These are phyloP conservation scores for Boletus sp. DNA, from an alignment of 1,284 basidiomycete genomes.

Conservation along the genomic window DNA sequence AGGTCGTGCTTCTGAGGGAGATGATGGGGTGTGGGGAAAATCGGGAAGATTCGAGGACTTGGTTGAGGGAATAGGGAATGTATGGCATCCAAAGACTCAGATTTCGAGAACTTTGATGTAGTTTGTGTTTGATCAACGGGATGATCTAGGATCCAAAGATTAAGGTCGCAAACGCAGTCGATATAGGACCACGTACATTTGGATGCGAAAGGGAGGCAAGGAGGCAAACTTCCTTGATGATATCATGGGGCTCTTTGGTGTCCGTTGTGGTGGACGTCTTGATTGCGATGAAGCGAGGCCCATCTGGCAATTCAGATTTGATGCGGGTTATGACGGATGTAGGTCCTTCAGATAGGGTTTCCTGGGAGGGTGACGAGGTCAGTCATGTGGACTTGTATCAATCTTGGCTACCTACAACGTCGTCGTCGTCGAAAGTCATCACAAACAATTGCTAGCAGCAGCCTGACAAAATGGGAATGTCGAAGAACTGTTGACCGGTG, in stretches of 20 bases:
- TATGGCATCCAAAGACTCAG: constrained; percentile 71
- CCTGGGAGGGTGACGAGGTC: constrained; percentile 17
- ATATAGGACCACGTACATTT: constrained; percentile 54
- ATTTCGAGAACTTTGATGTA: constrained; percentile 39
- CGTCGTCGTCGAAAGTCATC: constrained; percentile 19
- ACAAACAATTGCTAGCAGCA: constrained; percentile 33
- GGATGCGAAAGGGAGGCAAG: constrained; percentile 54
- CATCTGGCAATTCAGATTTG: constrained; percentile 9
- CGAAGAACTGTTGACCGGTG: constrained; percentile 30
- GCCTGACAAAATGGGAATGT: constrained; percentile 34
- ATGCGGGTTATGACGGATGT: constrained; percentile 29
- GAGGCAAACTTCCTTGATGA: constrained; percentile 67
- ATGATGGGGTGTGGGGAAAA: constrained; percentile 33
- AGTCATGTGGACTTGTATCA: constrained; percentile 1
- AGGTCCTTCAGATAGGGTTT: constrained; percentile 32
- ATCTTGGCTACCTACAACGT: constrained; percentile 12
- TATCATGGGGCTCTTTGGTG: constrained; percentile 63
- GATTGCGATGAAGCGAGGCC: constrained; percentile 30
- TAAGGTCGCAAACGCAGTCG: not conserved
- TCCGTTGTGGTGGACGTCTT: constrained; percentile 36
- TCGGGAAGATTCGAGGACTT: constrained; percentile 55
- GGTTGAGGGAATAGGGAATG: constrained; percentile 57
- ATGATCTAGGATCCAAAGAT: constrained; percentile 47
- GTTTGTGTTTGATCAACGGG: constrained; percentile 47
- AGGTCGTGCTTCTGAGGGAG: constrained; percentile 15